These are phyloP conservation scores for Apodospora peruviana DNA, from an alignment of 495 filamentous ascomycete species.

Conservation along the genomic window DNA sequence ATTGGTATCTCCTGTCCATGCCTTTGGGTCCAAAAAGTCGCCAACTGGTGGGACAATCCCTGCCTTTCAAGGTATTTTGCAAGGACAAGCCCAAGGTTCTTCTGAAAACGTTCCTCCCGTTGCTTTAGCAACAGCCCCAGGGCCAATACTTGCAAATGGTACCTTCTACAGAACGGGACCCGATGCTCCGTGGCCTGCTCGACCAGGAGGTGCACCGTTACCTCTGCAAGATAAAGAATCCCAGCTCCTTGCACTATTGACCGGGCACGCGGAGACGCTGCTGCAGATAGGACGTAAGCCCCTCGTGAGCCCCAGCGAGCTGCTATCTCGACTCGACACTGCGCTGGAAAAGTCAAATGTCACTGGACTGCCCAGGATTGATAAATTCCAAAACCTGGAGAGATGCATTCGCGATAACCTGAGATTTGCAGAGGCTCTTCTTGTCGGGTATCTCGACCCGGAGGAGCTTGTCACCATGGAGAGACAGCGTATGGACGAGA, in stretches of 20 bases:
- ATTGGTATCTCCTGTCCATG: too few relatives aligned
- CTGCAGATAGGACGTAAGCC: background rate
- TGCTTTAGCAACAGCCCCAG: too few relatives aligned
- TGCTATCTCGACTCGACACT: background rate
- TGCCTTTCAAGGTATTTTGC: too few relatives aligned
- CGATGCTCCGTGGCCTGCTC: too few relatives aligned
- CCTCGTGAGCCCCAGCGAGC: background rate
- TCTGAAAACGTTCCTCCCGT: too few relatives aligned
- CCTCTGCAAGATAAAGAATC: background rate
- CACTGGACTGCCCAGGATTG: constrained; percentile 10
- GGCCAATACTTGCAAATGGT: too few relatives aligned
- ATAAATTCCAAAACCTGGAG: constrained; percentile 13
- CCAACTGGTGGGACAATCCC: too few relatives aligned
- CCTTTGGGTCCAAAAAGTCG: too few relatives aligned
- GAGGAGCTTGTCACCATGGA: constrained; percentile 5
- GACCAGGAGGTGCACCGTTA: too few relatives aligned
- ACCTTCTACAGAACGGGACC: too few relatives aligned
- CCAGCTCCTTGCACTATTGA: background rate
- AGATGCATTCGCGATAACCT: background rate
- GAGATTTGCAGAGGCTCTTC: constrained; percentile 21
- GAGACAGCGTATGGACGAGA: constrained; percentile 8
- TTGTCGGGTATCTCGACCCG: constrained; percentile 14
- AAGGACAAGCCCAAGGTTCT: too few relatives aligned
- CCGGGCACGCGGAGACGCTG: background rate
- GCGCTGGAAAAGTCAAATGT: background rate